Percentiles rank a stretch among this genome's conserved stretches.
Conservation (phyloP, 164 flowering plant genomes). For the Euptelea pleiosperma region DNA sequence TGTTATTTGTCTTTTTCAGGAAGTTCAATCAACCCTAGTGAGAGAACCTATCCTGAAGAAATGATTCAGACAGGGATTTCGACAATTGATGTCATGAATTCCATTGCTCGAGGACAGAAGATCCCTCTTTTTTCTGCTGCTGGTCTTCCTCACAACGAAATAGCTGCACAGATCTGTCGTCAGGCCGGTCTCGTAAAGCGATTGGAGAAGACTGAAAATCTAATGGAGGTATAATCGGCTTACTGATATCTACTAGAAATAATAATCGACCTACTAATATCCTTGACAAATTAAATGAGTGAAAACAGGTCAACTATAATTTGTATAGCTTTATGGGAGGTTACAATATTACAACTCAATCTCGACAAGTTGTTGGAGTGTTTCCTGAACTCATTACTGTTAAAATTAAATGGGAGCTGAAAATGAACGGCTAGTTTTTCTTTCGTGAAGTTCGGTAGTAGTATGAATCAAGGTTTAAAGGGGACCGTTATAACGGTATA, state of each 20-base stretch:
- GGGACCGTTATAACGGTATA: too few species aligned
- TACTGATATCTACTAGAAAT: not conserved
- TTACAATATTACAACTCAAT: not conserved
- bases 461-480: too few species aligned
- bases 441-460: too few species aligned
- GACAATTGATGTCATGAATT: conserved; percentile 98
- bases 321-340: not conserved
- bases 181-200: conserved; percentile 96
- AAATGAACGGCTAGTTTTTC: too few species aligned
- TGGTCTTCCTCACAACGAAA: conserved; percentile 99
- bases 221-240: conserved; percentile 54
- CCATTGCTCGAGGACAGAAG: conserved; percentile 97
- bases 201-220: conserved; percentile 65
- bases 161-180: conserved; percentile 98
- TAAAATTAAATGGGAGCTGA: not conserved
- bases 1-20: conserved; percentile 37
- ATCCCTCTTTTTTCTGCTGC: conserved; percentile 99
- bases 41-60: conserved; percentile 98
- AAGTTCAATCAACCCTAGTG: conserved; percentile 97
- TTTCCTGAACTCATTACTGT: not conserved
- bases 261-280: not conserved
- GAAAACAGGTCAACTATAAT: too few species aligned
- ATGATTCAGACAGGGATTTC: conserved; percentile 99
- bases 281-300: too few species aligned
- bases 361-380: not conserved